Evolutionary conservation across 2,329 filamentous ascomycete species (phyloP), one percentile per base, ranked within the genome.

Genomic region (Cladosporium sp.): DNA sequence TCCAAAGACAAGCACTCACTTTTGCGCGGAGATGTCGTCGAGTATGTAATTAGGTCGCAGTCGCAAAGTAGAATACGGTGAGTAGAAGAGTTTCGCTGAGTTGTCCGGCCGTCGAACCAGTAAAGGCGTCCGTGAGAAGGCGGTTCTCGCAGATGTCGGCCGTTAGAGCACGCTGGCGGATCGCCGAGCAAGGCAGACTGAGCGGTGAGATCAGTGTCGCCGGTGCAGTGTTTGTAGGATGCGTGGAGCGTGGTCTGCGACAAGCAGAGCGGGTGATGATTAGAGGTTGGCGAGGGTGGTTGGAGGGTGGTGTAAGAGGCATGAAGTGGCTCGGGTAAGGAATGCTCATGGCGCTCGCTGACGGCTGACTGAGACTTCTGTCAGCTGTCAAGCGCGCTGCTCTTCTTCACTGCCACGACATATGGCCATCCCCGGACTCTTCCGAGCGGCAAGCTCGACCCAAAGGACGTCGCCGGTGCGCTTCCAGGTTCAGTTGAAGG

Each of bases 51-150:
- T 59, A 68, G n/a, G 61, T 63, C 61, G 66, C 65, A 59, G 52
- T 64, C 49, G 52, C 62, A 55, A 63, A 68, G 62, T 53, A 62
- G 56, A 44, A 57, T 62, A 53, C 64, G 50, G 63, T 29, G 63
- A 62, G 35, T 35, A 40, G 62, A 55, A 29, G 26, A 50, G 59
- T 57, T 62, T 49, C 46, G 65, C 65, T 73, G 70, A 68, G 66
- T 64, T 72, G 65, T 68, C 68, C 68, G 71, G 69, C 72, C 72
- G 61, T 62, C 60, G 60, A 82, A 87, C 86, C 86, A 88, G 82
- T 86, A 72, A 88, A 88, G 86, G 86, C 81, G 83, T 88, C 86
- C 82, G 82, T 74, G 76, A 80, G 72, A 73, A 65, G 59, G 65
- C 53, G 67, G 62, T 66, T 72, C 72, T 76, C 73, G 69, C 69